Conservation (phyloP, 23 red algal genomes). For the Agarophyton chilense region DNA sequence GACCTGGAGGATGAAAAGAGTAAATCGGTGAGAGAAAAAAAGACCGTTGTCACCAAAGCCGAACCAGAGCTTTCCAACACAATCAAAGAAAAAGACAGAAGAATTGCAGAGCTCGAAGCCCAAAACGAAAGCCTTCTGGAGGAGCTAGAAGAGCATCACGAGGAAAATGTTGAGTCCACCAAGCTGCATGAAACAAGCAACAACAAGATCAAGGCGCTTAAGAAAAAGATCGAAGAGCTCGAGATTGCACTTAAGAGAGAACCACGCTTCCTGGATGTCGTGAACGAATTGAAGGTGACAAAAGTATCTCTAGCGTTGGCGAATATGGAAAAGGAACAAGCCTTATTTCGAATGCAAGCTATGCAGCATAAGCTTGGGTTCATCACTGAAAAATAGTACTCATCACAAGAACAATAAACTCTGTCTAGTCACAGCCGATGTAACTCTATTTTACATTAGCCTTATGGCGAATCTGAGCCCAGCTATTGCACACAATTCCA, state of each 20-base stretch:
- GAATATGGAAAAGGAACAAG: slow-evolving; percentile 86
- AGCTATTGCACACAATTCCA: slow-evolving; percentile 48
- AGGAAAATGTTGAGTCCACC: slow-evolving; percentile 4
- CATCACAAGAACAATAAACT: slow-evolving; percentile 6
- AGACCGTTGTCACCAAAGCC: background rate
- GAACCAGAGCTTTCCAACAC: slow-evolving; percentile 50
- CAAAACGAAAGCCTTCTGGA: slow-evolving; percentile 60
- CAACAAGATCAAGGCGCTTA: slow-evolving; percentile 27
- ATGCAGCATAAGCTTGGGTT: slow-evolving; percentile 43
- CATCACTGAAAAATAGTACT: background rate
- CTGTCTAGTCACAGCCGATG: background rate
- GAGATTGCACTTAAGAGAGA: slow-evolving; percentile 69
- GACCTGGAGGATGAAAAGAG: slow-evolving; percentile 54
- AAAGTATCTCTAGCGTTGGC: slow-evolving; percentile 77
- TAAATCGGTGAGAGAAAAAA: background rate
- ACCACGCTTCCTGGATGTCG: slow-evolving; percentile 74
- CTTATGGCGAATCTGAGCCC: slow-evolving; percentile 53
- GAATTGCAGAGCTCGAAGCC: slow-evolving; percentile 43
- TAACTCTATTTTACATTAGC: slow-evolving; percentile 47
- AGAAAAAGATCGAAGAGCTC: slow-evolving; percentile 61
- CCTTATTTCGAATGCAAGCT: slow-evolving; percentile 61
- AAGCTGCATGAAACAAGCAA: background rate
- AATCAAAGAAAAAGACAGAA: slow-evolving; percentile 52
- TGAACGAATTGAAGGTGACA: slow-evolving; percentile 80
- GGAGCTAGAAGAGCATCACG: slow-evolving; percentile 60